Evolutionary conservation across 768 basidiomycete genomes (phyloP), one percentile per base, ranked within the genome.

Genomic region (Trametes maxima): DNA sequence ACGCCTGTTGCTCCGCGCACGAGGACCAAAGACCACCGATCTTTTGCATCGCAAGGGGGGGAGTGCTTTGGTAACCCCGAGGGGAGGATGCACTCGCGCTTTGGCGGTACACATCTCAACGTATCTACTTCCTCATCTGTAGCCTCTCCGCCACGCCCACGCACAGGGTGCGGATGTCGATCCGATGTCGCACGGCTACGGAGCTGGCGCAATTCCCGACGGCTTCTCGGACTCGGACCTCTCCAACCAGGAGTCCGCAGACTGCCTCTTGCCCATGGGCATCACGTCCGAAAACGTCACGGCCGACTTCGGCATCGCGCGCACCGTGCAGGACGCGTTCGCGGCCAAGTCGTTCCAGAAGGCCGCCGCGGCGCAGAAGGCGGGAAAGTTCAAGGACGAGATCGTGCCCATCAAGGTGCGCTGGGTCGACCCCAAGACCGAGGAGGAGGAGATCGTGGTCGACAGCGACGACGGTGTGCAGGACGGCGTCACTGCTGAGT

Each of bases 221-320:
- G 78, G 75, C 52, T 86, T 80, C 74, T 87, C 89, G 2, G 85
- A 90, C 22, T 79, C 81, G 48, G 79, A 94, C 47, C 80, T 90
- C 62, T 67, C 79, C 36, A 85, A 81, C 74, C 76, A 85, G 66
- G 87, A 90, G 65, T 84, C 93, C 2, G 83, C 83, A 59, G 93
- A 95, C 76, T 94, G 92, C 71, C 79, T 90, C 25, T 78, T 92
- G 59, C 92, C 92, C 45, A 94, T 94, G 92, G 95, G 94, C 37
- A 87, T 95, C 78, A 95, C 95, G 19, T 93, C 90, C n/a, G 94
- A 95, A 78, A 94, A 94, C 72, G 92, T 95, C 65, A 91, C 94
- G 13, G 72, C 79, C 50, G 86, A 93, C 57, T 95, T 82, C 74
- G 78, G 79, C 60, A 85, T 96, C 72, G 78, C 88, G 28, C 89